phyloP scores from a whole-genome alignment of 2,329 filamentous ascomycete species.

The Talaromyces islandicus region DNA sequence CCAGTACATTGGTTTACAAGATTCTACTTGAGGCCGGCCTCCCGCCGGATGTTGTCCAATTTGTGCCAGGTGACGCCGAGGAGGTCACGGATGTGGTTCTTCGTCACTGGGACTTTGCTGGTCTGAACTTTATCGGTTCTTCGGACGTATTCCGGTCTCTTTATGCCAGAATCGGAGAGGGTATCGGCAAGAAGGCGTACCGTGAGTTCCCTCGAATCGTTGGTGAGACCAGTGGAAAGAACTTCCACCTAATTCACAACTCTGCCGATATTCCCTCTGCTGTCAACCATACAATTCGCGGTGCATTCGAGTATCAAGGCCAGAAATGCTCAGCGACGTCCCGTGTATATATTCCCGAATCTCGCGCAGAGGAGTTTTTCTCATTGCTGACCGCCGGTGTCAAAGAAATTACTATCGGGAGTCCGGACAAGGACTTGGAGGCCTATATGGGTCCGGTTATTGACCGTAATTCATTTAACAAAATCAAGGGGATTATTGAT shows the following conservation, averaged over 20 bases:
- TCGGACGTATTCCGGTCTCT: constrained; percentile 85
- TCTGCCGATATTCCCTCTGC: constrained; percentile 74
- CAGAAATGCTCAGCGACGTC: constrained; percentile 89
- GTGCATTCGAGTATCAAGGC: constrained; percentile 84
- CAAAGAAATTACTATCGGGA: constrained; percentile 63
- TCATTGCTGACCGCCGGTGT: constrained; percentile 61
- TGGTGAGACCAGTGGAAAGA: constrained; percentile 88
- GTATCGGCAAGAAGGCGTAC: constrained; percentile 76
- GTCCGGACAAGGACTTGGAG: constrained; percentile 57
- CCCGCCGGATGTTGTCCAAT: constrained; percentile 83
- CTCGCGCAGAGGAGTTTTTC: constrained; percentile 67
- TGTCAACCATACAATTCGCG: constrained; percentile 73
- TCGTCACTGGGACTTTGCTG: constrained; percentile 71
- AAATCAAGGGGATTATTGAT: constrained; percentile 70
- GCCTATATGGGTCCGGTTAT: constrained; percentile 89
- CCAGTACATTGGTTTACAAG: constrained; percentile 81
- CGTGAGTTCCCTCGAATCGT: constrained; percentile 80
- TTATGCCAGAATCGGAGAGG: constrained; percentile 80
- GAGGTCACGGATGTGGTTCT: constrained; percentile 73
- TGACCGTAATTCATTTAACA: constrained; percentile 73
- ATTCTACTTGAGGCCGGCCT: constrained; percentile 64
- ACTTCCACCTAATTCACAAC: constrained; percentile 78
- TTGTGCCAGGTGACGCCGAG: constrained; percentile 80
- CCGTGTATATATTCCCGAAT: constrained; percentile 70
- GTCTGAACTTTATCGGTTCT: constrained; percentile 89